phyloP scores from a whole-genome alignment of 2,329 filamentous ascomycete species.

The Salinomyces thailandicus region DNA sequence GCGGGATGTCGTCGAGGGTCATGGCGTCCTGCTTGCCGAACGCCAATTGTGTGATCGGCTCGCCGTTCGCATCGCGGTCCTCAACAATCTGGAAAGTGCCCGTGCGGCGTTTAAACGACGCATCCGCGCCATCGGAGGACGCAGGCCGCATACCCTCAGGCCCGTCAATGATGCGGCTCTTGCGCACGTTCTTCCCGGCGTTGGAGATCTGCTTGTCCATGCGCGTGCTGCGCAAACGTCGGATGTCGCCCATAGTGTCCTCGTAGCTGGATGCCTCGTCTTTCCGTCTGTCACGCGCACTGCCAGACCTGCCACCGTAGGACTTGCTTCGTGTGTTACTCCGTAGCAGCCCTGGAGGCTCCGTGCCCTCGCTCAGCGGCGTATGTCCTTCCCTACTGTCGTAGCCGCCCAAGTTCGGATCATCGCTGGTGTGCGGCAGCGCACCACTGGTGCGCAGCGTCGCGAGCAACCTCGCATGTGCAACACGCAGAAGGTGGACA shows the following conservation, averaged over 20 bases:
- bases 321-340: constrained; percentile 65
- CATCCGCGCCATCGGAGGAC: constrained; percentile 48
- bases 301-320: constrained; percentile 50
- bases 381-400: constrained; percentile 55
- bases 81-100: constrained; percentile 66
- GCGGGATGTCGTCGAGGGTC: constrained; percentile 88
- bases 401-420: constrained; percentile 56
- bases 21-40: constrained; percentile 86
- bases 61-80: constrained; percentile 59
- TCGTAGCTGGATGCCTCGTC: constrained; percentile 63
- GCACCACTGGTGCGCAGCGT: constrained; percentile 77
- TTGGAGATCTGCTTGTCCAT: constrained; percentile 91
- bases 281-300: constrained; percentile 45
- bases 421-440: constrained; percentile 61
- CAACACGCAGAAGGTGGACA: constrained; percentile 82
- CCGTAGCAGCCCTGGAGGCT: constrained; percentile 45
- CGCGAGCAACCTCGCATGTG: constrained; percentile 76
- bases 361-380: constrained; percentile 28
- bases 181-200: constrained; percentile 79
- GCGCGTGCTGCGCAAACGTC: constrained; percentile 79
- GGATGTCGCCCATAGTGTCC: constrained; percentile 91
- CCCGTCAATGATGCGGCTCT: constrained; percentile 85
- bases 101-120: constrained; percentile 25
- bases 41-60: constrained; percentile 62
- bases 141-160: constrained; percentile 65